Evolutionary conservation across 1,139 yeast genomes (phyloP).

Genomic region (Debaryomyces robertsiae): DNA sequence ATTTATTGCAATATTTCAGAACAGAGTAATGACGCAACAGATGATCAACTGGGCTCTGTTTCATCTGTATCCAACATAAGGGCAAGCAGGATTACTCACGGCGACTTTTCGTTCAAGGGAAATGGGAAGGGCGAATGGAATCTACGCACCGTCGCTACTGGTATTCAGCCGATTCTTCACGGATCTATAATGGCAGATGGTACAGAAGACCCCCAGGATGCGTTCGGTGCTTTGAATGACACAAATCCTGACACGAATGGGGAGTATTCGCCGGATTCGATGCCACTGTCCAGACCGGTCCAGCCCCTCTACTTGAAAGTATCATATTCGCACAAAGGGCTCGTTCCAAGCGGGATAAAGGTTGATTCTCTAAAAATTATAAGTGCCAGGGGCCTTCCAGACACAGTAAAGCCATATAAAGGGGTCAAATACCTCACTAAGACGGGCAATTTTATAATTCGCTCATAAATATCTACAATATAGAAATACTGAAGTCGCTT

Average conservation of each 20-base stretch:
- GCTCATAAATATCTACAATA: conserved; percentile 24
- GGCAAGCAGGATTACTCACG: conserved; percentile 64
- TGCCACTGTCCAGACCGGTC: conserved; percentile 17
- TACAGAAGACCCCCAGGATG: conserved; percentile 13
- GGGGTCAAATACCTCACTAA: conserved; percentile 84
- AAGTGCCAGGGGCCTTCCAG: conserved; percentile 60
- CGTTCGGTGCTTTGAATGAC: conserved; percentile 8
- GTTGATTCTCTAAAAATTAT: conserved; percentile 67
- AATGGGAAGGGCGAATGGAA: conserved; percentile 72
- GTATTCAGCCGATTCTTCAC: conserved; percentile 68
- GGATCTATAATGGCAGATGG: conserved; percentile 44
- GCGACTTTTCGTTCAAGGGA: conserved; percentile 63
- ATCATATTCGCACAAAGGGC: conserved; percentile 64
- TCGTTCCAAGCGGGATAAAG: conserved; percentile 73
- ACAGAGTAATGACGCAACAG: conserved; percentile 11
- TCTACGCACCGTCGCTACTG: conserved; percentile 60
- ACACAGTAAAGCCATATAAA: conserved; percentile 76
- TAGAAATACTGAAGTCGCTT: conserved; percentile 1
- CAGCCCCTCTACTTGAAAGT: conserved; percentile 58
- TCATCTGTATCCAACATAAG: conserved; percentile 36
- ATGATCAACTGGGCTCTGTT: conserved; percentile 10
- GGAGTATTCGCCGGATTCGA: conserved; percentile 13
- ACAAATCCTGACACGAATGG: conserved; percentile 12
- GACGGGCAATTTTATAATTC: conserved; percentile 60
- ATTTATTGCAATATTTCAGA: conserved; percentile 38